Conservation (phyloP, 768 basidiomycete species). For the Tricholoma matsutake region DNA sequence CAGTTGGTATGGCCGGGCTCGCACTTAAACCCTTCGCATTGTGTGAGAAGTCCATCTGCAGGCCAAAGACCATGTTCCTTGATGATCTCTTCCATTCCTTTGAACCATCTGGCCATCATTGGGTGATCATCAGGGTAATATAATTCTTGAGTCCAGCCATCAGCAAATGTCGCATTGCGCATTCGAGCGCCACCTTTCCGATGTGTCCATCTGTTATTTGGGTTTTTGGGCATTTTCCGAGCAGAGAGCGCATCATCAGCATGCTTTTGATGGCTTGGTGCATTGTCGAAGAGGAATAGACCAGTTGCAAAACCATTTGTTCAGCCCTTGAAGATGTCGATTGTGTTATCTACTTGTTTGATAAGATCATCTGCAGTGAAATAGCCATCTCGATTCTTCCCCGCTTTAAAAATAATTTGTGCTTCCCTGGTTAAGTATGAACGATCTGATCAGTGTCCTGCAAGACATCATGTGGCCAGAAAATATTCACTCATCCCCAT, state of each 20-base stretch:
- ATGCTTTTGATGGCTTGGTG: conserved; percentile 14
- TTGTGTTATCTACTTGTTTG: neutral
- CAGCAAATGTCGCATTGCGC: conserved; percentile 17
- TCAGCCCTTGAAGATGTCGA: neutral
- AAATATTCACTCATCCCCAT: neutral
- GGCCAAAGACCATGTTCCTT: conserved; percentile 19
- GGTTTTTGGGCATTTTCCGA: conserved; percentile 24
- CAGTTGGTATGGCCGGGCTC: no score
- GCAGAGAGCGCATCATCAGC: conserved; percentile 26
- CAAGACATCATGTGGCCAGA: neutral
- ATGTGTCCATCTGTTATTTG: conserved; percentile 12
- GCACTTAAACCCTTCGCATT: no score
- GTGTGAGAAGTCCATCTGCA: no score
- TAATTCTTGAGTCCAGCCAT: conserved; percentile 25
- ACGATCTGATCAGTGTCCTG: neutral
- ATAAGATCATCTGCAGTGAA: no score
- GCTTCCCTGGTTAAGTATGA: neutral
- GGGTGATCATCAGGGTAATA: conserved; percentile 31
- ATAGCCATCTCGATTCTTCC: neutral
- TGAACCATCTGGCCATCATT: conserved; percentile 12
- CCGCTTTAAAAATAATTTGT: neutral
- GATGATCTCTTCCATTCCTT: conserved; percentile 32
- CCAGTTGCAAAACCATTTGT: conserved; percentile 6
- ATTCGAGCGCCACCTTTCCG: conserved; percentile 16
- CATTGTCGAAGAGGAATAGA: conserved; percentile 8